Conservation (phyloP, 768 basidiomycete genomes). For the Lepiota brunneoincarnata region DNA sequence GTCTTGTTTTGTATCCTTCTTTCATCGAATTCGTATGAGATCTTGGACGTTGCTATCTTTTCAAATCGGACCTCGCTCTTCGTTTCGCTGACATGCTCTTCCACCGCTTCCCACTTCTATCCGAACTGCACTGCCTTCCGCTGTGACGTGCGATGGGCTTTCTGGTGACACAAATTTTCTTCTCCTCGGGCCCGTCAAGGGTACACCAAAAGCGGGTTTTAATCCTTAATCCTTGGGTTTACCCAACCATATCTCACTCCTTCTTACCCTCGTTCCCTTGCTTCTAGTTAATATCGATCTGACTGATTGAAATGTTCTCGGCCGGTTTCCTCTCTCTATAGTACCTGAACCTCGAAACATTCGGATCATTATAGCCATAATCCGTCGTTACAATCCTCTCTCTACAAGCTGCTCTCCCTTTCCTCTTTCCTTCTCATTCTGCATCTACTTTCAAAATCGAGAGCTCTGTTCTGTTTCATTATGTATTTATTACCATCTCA, state of each 20-base stretch:
- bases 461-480: too few species aligned
- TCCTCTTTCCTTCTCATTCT: too few species aligned
- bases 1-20: not conserved
- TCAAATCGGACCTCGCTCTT: conserved; percentile 11
- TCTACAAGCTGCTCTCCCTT: too few species aligned
- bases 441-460: too few species aligned
- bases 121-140: not conserved
- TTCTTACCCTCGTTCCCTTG: not conserved
- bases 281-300: not conserved
- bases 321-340: not conserved
- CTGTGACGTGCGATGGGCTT: not conserved
- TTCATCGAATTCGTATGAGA: conserved; percentile 1
- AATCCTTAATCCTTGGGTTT: not conserved
- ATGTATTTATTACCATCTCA: too few species aligned
- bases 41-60: conserved; percentile 18
- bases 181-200: not conserved
- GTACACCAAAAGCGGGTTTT: not conserved
- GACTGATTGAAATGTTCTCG: not conserved
- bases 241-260: not conserved
- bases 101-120: not conserved
- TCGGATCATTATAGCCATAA: too few species aligned
- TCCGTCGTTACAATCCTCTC: too few species aligned
- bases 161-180: not conserved
- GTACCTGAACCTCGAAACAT: too few species aligned
- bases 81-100: not conserved